Conservation (phyloP, 768 basidiomycete genomes). For the Lentinula guzmanii region DNA sequence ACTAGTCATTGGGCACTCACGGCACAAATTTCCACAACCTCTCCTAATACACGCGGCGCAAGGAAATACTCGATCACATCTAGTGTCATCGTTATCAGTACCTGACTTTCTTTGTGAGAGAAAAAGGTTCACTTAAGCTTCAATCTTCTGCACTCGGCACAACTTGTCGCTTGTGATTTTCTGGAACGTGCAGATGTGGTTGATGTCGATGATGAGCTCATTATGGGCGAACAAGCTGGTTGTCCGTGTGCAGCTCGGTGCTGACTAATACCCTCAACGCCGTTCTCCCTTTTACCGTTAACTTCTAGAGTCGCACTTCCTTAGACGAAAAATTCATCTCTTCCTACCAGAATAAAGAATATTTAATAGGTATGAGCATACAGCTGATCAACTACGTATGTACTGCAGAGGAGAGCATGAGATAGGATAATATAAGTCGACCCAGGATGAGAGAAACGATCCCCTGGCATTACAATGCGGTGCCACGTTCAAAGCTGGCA, state of each 20-base stretch:
- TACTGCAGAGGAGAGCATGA: no score
- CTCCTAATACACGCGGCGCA: slow-evolving; percentile 35
- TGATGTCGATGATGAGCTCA: not conserved
- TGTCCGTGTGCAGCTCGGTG: not conserved
- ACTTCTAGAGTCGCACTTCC: not conserved
- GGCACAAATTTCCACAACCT: slow-evolving; percentile 35
- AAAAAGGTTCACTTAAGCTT: slow-evolving; percentile 23
- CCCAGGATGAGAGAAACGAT: not conserved
- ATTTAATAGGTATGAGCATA: no score
- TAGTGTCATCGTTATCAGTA: not conserved
- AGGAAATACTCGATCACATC: slow-evolving; percentile 33
- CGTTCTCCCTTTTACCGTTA: not conserved
- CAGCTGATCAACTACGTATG: no score
- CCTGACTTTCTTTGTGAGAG: not conserved
- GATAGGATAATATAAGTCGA: not conserved
- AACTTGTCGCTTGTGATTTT: slow-evolving; percentile 16
- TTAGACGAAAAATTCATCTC: no score
- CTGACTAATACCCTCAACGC: not conserved
- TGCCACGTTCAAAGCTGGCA: slow-evolving; percentile 96
- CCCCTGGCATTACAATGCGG: slow-evolving; percentile 45
- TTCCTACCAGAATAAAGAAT: no score
- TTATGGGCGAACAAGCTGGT: not conserved
- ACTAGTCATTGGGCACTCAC: not conserved
- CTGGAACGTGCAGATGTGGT: not conserved
- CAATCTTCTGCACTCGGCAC: slow-evolving; percentile 21